Conservation (phyloP, 2,329 filamentous ascomycete genomes). For the Myriangium duriaei region DNA sequence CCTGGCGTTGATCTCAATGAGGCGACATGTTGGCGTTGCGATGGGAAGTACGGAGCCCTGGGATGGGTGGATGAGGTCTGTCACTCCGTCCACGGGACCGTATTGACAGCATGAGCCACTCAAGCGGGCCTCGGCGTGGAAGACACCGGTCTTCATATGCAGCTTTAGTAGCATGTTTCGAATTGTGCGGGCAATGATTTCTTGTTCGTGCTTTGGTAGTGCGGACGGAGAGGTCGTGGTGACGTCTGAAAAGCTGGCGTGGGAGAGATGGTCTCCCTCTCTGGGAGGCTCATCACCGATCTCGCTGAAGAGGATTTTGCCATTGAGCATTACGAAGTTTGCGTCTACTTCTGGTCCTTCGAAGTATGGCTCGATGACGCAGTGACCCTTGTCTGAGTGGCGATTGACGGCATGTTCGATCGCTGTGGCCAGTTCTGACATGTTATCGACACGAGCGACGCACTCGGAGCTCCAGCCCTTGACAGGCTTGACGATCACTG, state of each 20-base stretch:
- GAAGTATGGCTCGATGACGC: conserved; percentile 30
- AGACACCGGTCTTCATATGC: conserved; percentile 19
- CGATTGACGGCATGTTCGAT: conserved; percentile 9
- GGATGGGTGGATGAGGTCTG: conserved; percentile 12
- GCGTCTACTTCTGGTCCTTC: conserved; percentile 32
- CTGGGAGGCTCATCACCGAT: conserved; percentile 29
- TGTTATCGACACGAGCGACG: conserved; percentile 22
- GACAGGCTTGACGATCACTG: conserved; percentile 26
- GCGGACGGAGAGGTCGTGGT: conserved; percentile 15
- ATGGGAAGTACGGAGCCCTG: not conserved
- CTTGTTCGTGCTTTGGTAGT: conserved; percentile 15
- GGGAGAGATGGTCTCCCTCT: conserved; percentile 15
- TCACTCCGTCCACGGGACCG: conserved; percentile 8
- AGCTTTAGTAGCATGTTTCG: conserved; percentile 14
- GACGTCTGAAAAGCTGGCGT: conserved; percentile 14
- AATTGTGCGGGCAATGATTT: conserved; percentile 13
- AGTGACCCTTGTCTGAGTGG: conserved; percentile 15
- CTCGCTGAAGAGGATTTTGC: conserved; percentile 30
- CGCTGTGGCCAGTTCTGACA: conserved; percentile 16
- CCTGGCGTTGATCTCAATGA: conserved; percentile 21
- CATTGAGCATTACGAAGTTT: conserved; percentile 29
- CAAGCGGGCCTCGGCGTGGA: conserved; percentile 20
- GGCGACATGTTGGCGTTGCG: conserved; percentile 10
- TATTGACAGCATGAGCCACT: conserved; percentile 16
- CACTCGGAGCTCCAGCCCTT: conserved; percentile 23